Percentiles rank a stretch among this genome's conserved stretches.
phyloP scores from a whole-genome alignment of 768 basidiomycete species.

The Daedaleopsis nitida region DNA sequence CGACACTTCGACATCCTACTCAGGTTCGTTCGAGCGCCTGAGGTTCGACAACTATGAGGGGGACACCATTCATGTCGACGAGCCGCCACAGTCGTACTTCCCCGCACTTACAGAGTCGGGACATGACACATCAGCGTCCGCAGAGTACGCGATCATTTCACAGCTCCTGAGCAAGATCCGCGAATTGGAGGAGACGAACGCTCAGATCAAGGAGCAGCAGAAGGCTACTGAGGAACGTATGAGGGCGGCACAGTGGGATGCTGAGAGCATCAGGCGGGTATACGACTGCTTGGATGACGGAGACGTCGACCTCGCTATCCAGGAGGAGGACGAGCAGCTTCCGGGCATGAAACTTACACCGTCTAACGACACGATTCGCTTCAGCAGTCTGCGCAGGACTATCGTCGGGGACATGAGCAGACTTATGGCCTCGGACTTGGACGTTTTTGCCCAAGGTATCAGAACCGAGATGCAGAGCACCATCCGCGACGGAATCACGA shows the following conservation, averaged over 20 bases:
- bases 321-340: conserved; percentile 35
- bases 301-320: conserved; percentile 49
- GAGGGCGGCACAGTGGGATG: conserved; percentile 71
- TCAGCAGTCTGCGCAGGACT: conserved; percentile 48
- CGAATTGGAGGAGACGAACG: conserved; percentile 76
- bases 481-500: conserved; percentile 15
- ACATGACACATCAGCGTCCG: conserved; percentile 29
- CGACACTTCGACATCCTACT: neutral
- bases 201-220: conserved; percentile 67
- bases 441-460: conserved; percentile 27
- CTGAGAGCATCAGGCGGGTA: conserved; percentile 65
- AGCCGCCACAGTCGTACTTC: conserved; percentile 22
- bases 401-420: conserved; percentile 39
- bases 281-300: conserved; percentile 70
- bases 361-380: conserved; percentile 45
- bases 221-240: conserved; percentile 59
- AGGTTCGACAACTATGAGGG: neutral
- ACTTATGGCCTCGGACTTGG: conserved; percentile 19
- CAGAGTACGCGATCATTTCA: conserved; percentile 55
- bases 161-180: conserved; percentile 74
- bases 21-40: no score
- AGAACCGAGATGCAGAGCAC: conserved; percentile 31
- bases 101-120: conserved; percentile 5
- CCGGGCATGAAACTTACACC: conserved; percentile 2
- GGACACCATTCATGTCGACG: conserved; percentile 8